A percentile compares a stretch with the other conserved stretches of the same genome.
phyloP scores from a whole-genome alignment of 148 eudicot genomes.

The Salicornia ramosissima region DNA sequence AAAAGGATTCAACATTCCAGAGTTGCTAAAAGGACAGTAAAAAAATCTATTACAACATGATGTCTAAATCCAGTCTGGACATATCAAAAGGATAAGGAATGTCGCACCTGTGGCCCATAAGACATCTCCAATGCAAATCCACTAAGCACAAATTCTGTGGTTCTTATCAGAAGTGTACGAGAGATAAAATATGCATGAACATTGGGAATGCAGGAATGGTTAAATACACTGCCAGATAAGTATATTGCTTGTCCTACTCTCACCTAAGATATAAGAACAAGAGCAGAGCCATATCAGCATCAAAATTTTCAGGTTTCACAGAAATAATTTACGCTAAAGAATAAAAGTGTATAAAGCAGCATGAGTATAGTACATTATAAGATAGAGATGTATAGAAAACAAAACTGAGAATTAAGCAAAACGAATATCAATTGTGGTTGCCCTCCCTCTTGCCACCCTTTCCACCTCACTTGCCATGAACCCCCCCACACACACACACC shows the following conservation, averaged over 20 bases:
- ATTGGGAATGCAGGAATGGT: conserved; percentile 92
- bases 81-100: conserved; percentile 3
- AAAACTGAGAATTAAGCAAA: not conserved
- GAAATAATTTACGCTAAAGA: not conserved
- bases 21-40: conserved; percentile 1
- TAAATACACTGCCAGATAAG: conserved; percentile 73
- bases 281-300: conserved; percentile 3
- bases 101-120: conserved; percentile 87
- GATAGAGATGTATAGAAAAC: not conserved
- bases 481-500: no score
- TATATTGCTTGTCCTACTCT: conserved; percentile 86
- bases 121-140: conserved; percentile 75
- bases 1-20: not conserved
- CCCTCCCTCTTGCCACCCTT: not conserved
- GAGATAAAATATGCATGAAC: conserved; percentile 77
- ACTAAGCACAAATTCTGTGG: conserved; percentile 53
- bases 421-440: not conserved
- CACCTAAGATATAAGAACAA: conserved; percentile 37
- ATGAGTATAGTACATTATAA: not conserved
- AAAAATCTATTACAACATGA: not conserved
- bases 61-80: not conserved
- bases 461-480: not conserved
- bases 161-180: conserved; percentile 69
- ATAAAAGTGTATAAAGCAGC: not conserved
- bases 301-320: not conserved